Percentiles rank a stretch among this genome's conserved stretches.
These are phyloP conservation scores for Erigeron philadelphicus DNA, from an alignment of 140 eudicot species.

Conservation along the genomic window DNA sequence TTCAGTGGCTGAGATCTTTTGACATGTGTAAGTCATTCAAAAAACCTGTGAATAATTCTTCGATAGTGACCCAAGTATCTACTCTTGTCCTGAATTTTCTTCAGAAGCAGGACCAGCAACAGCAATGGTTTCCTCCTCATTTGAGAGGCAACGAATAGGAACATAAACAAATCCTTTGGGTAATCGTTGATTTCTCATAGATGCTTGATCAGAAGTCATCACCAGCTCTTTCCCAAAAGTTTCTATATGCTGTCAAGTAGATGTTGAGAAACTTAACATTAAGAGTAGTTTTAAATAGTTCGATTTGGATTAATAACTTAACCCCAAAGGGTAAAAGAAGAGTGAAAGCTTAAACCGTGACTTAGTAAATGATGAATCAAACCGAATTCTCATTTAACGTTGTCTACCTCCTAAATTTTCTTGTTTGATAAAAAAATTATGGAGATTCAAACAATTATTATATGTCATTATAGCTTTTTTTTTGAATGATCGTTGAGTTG, in stretches of 20 bases:
- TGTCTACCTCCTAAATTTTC: no score
- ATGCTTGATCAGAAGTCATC: constrained; percentile 98
- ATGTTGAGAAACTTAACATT: background rate
- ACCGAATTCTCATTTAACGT: no score
- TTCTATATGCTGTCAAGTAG: constrained; percentile 52
- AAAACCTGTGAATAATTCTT: constrained; percentile 17
- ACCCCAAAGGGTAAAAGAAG: no score
- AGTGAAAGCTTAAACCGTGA: no score
- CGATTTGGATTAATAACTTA: no score
- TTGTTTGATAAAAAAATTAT: no score
- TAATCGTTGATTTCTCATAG: constrained; percentile 79
- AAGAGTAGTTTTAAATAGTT: no score
- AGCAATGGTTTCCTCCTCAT: constrained; percentile 56
- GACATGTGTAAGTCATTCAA: constrained; percentile 15
- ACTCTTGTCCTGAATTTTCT: constrained; percentile 45
- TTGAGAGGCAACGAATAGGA: constrained; percentile 72
- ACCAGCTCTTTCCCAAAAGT: constrained; percentile 73
- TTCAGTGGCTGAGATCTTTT: constrained; percentile 19
- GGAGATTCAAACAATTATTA: no score
- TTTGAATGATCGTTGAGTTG: no score
- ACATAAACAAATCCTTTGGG: constrained; percentile 95
- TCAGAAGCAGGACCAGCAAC: constrained; percentile 39
- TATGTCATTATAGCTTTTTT: no score
- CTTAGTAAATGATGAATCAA: no score
- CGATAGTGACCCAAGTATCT: constrained; percentile 1